phyloP scores from a whole-genome alignment of 192 early-diverging fungal species.

The Coemansia sp. region DNA sequence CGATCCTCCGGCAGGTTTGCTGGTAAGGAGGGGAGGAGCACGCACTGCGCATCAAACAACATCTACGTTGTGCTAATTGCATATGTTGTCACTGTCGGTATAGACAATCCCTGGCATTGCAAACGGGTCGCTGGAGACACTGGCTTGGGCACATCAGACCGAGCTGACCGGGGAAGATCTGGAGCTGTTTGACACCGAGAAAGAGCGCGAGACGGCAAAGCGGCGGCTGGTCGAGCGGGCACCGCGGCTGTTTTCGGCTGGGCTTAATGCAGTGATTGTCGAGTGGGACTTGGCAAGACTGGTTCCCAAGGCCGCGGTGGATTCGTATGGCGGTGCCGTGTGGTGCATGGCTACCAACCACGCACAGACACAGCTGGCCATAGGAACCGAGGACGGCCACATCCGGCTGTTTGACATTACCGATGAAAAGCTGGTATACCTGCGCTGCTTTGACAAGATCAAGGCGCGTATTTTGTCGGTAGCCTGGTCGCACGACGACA shows the following conservation, averaged over 20 bases:
- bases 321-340: slow-evolving; percentile 85
- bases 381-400: slow-evolving; percentile 91
- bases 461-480: slow-evolving; percentile 75
- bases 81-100: not conserved
- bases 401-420: slow-evolving; percentile 84
- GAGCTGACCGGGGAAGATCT: slow-evolving; percentile 57
- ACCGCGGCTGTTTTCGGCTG: slow-evolving; percentile 82
- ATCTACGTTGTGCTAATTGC: too few species aligned
- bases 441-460: slow-evolving; percentile 62
- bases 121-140: slow-evolving; percentile 69
- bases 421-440: slow-evolving; percentile 63
- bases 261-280: slow-evolving; percentile 75
- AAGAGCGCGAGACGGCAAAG: slow-evolving; percentile 52
- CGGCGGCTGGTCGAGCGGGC: slow-evolving; percentile 51
- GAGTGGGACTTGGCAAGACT: slow-evolving; percentile 81
- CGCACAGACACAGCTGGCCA: slow-evolving; percentile 69
- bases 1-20: too few species aligned
- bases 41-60: too few species aligned
- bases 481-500: slow-evolving; percentile 74
- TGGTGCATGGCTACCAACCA: slow-evolving; percentile 89
- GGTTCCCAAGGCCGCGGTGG: slow-evolving; percentile 60
- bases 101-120: slow-evolving; percentile 77
- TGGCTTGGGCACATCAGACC: slow-evolving; percentile 81
- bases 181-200: slow-evolving; percentile 64
- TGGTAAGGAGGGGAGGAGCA: too few species aligned